Conservation (phyloP, 1,284 basidiomycete genomes). For the Erythrobasidium hasegawianum region DNA sequence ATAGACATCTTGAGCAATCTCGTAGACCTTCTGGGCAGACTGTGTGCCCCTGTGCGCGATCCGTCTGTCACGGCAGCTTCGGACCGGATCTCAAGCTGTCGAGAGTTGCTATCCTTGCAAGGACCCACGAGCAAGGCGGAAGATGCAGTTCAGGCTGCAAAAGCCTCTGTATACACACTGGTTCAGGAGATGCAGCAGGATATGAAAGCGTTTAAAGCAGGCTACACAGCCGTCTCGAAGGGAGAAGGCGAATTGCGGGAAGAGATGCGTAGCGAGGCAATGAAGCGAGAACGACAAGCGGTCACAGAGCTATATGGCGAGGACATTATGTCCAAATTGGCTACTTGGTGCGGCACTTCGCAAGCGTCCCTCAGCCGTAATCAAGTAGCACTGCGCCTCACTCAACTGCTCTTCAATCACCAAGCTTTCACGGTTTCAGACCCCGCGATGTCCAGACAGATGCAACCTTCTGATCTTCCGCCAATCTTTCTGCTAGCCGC, state of each 20-base stretch:
- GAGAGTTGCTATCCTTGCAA: conserved; percentile 6
- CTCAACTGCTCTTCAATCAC: not conserved
- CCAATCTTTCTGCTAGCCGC: conserved; percentile 13
- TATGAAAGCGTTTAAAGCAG: conserved; percentile 7
- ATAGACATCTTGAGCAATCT: not conserved
- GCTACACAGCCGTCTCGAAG: not conserved
- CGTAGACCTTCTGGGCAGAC: not conserved
- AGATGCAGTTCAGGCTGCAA: not conserved
- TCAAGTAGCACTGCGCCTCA: not conserved
- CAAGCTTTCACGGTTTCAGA: conserved; percentile 1
- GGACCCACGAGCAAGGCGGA: not conserved
- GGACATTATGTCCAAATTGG: not conserved
- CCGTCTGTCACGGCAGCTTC: not conserved
- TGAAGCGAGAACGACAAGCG: conserved; percentile 9
- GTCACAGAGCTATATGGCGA: conserved; percentile 2
- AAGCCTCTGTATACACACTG: not conserved
- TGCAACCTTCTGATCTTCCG: not conserved
- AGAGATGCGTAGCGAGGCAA: conserved; percentile 4
- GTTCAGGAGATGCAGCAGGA: conserved; percentile 20
- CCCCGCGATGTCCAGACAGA: not conserved
- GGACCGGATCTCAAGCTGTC: not conserved
- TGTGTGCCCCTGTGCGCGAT: conserved; percentile 27
- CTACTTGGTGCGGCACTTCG: not conserved
- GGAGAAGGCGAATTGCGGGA: conserved; percentile 2
- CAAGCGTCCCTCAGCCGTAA: not conserved